Conservation (phyloP, 805 yeast genomes). For the Metahyphopichia silvanorum region DNA sequence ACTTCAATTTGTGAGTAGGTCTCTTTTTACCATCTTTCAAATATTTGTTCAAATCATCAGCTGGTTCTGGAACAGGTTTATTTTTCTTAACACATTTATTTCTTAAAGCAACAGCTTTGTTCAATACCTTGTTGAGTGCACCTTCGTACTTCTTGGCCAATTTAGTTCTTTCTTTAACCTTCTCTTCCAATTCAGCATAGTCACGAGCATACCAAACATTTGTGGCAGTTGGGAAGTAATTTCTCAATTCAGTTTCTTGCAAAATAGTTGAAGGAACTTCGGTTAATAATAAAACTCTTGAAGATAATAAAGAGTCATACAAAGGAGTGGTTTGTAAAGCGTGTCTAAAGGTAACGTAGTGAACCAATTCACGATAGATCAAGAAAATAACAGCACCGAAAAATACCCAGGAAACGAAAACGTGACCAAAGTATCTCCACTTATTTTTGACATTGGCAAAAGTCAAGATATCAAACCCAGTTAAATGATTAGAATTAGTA, state of each 20-base stretch:
- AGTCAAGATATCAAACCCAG: constrained; percentile 65
- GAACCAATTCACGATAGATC: constrained; percentile 71
- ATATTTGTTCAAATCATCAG: constrained; percentile 56
- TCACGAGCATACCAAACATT: constrained; percentile 65
- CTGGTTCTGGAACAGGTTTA: constrained; percentile 52
- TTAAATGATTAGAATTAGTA: constrained; percentile 52
- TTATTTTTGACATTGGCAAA: constrained; percentile 61
- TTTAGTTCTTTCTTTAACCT: constrained; percentile 62
- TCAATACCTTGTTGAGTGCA: constrained; percentile 57
- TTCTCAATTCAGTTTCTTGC: constrained; percentile 48
- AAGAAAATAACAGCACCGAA: constrained; percentile 64
- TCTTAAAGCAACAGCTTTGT: constrained; percentile 56
- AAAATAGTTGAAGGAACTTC: constrained; percentile 54
- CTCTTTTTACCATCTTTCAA: constrained; percentile 67
- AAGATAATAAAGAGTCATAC: constrained; percentile 64
- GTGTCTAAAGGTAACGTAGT: constrained; percentile 70
- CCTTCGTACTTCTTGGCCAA: constrained; percentile 60
- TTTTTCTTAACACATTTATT: constrained; percentile 57
- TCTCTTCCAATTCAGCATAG: constrained; percentile 51
- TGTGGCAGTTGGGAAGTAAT: constrained; percentile 61
- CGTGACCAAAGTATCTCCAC: constrained; percentile 70
- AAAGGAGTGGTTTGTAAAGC: constrained; percentile 70
- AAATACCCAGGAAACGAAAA: constrained; percentile 70
- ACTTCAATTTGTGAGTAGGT: constrained; percentile 76
- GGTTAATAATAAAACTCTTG: constrained; percentile 70